A percentile compares a stretch with the other conserved stretches of the same genome.
Evolutionary conservation across 2,329 filamentous ascomycete genomes (phyloP).

Genomic region (Keithomyces neogunnii): DNA sequence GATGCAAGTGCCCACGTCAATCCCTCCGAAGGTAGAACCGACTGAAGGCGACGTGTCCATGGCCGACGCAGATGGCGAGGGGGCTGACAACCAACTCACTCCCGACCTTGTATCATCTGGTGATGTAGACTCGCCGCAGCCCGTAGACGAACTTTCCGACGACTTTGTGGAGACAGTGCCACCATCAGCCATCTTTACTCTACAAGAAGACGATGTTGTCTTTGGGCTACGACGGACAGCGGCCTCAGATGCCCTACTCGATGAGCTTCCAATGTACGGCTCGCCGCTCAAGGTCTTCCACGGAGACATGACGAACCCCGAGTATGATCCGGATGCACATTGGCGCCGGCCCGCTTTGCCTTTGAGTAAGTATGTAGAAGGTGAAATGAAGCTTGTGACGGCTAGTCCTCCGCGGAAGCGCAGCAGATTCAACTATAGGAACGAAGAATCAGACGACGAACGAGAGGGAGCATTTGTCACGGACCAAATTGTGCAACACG

Average conservation of each 20-base stretch:
- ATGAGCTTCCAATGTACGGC: constrained; percentile 74
- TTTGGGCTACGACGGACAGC: constrained; percentile 70
- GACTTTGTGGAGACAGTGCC: constrained; percentile 43
- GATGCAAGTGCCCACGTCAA: constrained; percentile 58
- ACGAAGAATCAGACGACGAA: constrained; percentile 61
- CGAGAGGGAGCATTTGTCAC: constrained; percentile 47
- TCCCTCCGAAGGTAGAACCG: constrained; percentile 32
- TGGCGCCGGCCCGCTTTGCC: constrained; percentile 75
- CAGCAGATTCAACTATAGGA: constrained; percentile 73
- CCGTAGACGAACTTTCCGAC: constrained; percentile 29
- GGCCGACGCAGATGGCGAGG: constrained; percentile 25
- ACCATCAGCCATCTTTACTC: constrained; percentile 72
- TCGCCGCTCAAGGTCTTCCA: constrained; percentile 51
- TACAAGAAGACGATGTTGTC: constrained; percentile 74
- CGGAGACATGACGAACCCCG: constrained; percentile 46
- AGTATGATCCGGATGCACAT: constrained; percentile 57
- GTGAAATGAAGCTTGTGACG: constrained; percentile 63
- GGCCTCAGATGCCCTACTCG: constrained; percentile 66
- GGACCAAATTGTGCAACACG: constrained; percentile 36
- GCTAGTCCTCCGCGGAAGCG: constrained; percentile 63
- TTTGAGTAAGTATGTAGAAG: constrained; percentile 78
- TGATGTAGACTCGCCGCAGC: constrained; percentile 49
- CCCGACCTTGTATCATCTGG: constrained; percentile 60
- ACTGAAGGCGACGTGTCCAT: constrained; percentile 21
- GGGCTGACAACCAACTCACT: constrained; percentile 41